Percentiles rank a stretch among this genome's conserved stretches.
Conservation (phyloP, 2,329 filamentous ascomycete species). For the Epichloe hybrida region DNA sequence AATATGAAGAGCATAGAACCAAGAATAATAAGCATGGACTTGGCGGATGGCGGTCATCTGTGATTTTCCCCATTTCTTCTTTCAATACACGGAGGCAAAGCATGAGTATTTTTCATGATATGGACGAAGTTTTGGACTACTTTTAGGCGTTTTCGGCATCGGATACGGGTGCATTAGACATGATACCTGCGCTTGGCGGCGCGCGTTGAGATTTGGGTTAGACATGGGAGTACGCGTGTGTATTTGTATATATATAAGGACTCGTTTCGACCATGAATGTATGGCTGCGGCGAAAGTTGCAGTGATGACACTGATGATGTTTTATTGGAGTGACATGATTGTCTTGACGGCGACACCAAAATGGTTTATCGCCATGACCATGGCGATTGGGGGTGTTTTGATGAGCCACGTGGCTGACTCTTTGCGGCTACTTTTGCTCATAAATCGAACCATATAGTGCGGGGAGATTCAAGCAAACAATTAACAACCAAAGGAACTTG, state of each 20-base stretch:
- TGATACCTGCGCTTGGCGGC: slow-evolving; percentile 4
- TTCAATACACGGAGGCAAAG: background rate
- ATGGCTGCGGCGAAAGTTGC: no score
- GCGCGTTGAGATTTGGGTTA: background rate
- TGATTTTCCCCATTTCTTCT: background rate
- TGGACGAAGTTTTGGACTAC: background rate
- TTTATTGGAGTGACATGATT: no score
- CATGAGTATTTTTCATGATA: background rate
- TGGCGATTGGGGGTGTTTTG: no score
- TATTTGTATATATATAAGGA: background rate
- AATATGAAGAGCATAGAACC: background rate
- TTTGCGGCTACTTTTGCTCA: no score
- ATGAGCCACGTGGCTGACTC: no score
- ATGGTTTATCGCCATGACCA: no score
- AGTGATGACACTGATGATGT: no score
- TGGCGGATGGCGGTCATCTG: background rate
- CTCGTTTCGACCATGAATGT: no score
- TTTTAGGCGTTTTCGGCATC: slow-evolving; percentile 1
- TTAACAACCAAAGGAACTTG: no score
- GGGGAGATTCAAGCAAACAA: no score
- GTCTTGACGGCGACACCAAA: no score
- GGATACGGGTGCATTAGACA: slow-evolving; percentile 1
- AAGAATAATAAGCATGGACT: background rate
- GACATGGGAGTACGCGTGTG: background rate
- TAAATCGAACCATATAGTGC: no score